These are phyloP conservation scores for Solanum okadae DNA, from an alignment of 257 asterid species.

Conservation along the genomic window DNA sequence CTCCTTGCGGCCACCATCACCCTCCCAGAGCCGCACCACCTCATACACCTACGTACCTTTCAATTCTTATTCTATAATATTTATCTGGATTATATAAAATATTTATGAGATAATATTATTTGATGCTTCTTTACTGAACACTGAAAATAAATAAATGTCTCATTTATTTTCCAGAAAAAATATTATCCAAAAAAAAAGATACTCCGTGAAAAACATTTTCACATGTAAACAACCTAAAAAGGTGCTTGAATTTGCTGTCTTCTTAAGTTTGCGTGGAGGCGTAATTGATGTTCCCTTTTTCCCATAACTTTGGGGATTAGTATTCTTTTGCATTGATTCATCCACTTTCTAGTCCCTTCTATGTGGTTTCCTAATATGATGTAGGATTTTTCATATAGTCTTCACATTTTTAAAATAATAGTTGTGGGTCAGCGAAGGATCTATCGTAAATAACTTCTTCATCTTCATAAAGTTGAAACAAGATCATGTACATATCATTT, in stretches of 20 bases:
- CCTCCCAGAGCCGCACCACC: background rate
- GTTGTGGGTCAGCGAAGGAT: background rate
- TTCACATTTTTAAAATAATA: background rate
- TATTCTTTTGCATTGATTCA: background rate
- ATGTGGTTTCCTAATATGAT: background rate
- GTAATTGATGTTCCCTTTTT: background rate
- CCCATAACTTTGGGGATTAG: background rate
- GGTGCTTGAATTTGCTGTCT: background rate
- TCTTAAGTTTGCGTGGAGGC: background rate
- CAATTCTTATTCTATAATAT: too few relatives aligned
- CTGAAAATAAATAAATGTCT: background rate
- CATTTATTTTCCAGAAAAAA: background rate
- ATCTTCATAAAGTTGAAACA: accelerated
- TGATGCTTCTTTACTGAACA: background rate
- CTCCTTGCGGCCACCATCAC: too few relatives aligned
- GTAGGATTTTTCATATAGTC: background rate
- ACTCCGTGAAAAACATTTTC: background rate
- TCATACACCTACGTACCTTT: too few relatives aligned
- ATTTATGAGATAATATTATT: background rate
- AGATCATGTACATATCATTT: too few relatives aligned
- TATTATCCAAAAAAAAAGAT: background rate
- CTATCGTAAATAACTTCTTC: background rate
- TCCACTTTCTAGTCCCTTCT: background rate
- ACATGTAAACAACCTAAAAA: background rate
- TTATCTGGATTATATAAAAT: background rate